A percentile compares a stretch with the other conserved stretches of the same genome.
These are phyloP conservation scores for Cercophora sp. DNA, from an alignment of 495 filamentous ascomycete genomes.

Conservation along the genomic window DNA sequence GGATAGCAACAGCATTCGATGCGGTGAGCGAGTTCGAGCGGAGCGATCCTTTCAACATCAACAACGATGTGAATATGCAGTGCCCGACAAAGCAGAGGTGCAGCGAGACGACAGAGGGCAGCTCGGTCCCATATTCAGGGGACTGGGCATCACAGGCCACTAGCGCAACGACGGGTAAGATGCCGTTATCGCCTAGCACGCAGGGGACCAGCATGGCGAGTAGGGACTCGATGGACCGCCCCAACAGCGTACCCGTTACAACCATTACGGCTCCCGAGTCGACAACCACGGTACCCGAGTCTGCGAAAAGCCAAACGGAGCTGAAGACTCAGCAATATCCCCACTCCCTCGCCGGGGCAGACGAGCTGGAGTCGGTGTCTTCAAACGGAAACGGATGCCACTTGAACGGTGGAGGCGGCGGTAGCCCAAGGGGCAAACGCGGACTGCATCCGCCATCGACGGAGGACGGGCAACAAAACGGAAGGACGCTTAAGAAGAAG, in stretches of 20 bases:
- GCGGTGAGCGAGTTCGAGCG: constrained; percentile 31
- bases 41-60: constrained; percentile 31
- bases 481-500: constrained; percentile 43
- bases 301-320: constrained; percentile 22
- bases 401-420: constrained; percentile 16
- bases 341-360: background rate
- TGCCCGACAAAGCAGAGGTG: constrained; percentile 40
- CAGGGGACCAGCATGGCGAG: constrained; percentile 56
- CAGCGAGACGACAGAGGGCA: constrained; percentile 51
- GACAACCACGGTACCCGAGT: constrained; percentile 22
- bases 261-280: constrained; percentile 38
- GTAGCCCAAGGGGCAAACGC: constrained; percentile 25
- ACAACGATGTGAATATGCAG: constrained; percentile 23
- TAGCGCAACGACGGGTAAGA: constrained; percentile 52
- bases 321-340: background rate
- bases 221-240: constrained; percentile 43
- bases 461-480: constrained; percentile 20
- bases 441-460: constrained; percentile 15
- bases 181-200: constrained; percentile 55
- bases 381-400: background rate
- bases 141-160: constrained; percentile 54
- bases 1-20: constrained; percentile 32
- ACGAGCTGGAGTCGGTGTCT: background rate
- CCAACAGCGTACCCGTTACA: constrained; percentile 36
- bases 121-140: constrained; percentile 42